phyloP scores from a whole-genome alignment of 345 rosid genomes.

The Hibiscus syriacus region DNA sequence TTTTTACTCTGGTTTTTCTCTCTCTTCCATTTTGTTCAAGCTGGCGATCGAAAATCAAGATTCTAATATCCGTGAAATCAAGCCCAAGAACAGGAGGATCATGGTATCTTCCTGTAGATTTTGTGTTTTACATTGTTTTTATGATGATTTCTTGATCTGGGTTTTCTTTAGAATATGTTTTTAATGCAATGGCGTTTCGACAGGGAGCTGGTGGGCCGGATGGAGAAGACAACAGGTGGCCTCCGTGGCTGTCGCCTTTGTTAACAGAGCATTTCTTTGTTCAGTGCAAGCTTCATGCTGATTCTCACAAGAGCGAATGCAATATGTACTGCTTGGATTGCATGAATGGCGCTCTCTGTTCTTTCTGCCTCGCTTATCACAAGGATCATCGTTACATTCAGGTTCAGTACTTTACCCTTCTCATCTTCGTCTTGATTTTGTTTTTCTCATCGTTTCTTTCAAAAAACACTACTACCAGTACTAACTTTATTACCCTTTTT shows the following conservation, averaged over 20 bases:
- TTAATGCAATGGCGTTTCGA: constrained; percentile 19
- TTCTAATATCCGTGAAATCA: constrained; percentile 62
- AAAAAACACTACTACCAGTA: too few species aligned
- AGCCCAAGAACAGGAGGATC: constrained; percentile 72
- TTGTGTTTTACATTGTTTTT: too few species aligned
- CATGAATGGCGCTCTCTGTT: constrained; percentile 68
- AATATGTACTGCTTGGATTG: constrained; percentile 98
- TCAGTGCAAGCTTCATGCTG: constrained; percentile 78
- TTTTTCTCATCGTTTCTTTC: neutral
- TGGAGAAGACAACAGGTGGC: constrained; percentile 65
- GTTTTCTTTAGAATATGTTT: constrained; percentile 4
- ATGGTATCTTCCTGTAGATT: constrained; percentile 41
- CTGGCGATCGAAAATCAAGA: constrained; percentile 90
- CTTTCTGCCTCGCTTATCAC: constrained; percentile 66
- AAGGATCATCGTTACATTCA: constrained; percentile 76
- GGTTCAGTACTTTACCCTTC: constrained; percentile 30
- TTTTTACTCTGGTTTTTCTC: constrained; percentile 2
- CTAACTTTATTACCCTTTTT: too few species aligned
- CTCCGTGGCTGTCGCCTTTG: constrained; percentile 75
- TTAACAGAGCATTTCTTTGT: constrained; percentile 73
- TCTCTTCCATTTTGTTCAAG: constrained; percentile 20
- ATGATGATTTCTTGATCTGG: constrained; percentile 8
- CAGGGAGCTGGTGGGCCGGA: constrained; percentile 73
- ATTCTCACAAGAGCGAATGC: constrained; percentile 93
- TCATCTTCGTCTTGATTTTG: neutral